Percentiles rank a stretch among this genome's conserved stretches.
Evolutionary conservation across 2,329 filamentous ascomycete species (phyloP).

Genomic region (Curvularia hawaiiensis): DNA sequence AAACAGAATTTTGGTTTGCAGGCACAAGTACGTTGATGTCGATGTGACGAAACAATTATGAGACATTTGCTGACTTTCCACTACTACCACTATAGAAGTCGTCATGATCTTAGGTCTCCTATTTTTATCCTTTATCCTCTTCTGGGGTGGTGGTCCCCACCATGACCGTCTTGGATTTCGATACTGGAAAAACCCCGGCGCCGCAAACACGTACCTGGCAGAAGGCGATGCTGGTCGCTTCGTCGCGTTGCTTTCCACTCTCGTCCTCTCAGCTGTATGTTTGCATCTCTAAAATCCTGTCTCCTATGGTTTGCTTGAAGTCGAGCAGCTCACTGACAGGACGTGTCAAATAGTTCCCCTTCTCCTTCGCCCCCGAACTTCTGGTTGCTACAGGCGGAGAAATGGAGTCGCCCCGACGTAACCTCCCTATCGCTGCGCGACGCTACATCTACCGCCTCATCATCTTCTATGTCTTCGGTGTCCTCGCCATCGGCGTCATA

Average conservation of each 20-base stretch:
- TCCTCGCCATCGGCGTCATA: conserved; percentile 66
- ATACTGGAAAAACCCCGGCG: conserved; percentile 62
- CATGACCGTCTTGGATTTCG: conserved; percentile 59
- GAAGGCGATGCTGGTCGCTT: conserved; percentile 57
- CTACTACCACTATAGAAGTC: conserved; percentile 27
- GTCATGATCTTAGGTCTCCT: conserved; percentile 53
- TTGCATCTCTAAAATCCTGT: not conserved
- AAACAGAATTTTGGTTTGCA: conserved; percentile 45
- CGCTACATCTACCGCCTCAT: conserved; percentile 67
- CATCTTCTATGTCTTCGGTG: conserved; percentile 64
- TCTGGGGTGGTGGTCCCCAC: conserved; percentile 61
- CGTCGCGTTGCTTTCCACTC: conserved; percentile 57
- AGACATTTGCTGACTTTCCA: not conserved
- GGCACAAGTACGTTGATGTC: conserved; percentile 18
- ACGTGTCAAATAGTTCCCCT: conserved; percentile 3
- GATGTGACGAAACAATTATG: too few relatives aligned
- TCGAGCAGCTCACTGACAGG: not conserved
- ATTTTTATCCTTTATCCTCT: conserved; percentile 59
- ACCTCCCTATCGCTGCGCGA: conserved; percentile 64
- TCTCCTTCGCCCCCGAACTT: conserved; percentile 24
- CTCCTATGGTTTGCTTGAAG: not conserved
- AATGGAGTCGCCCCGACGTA: conserved; percentile 62
- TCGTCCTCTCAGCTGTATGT: conserved; percentile 59
- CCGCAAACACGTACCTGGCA: conserved; percentile 57
- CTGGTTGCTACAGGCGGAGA: conserved; percentile 61